A percentile compares a stretch with the other conserved stretches of the same genome.
Conservation (phyloP, 2,329 filamentous ascomycete species). For the Myriosclerotinia curreyana region DNA sequence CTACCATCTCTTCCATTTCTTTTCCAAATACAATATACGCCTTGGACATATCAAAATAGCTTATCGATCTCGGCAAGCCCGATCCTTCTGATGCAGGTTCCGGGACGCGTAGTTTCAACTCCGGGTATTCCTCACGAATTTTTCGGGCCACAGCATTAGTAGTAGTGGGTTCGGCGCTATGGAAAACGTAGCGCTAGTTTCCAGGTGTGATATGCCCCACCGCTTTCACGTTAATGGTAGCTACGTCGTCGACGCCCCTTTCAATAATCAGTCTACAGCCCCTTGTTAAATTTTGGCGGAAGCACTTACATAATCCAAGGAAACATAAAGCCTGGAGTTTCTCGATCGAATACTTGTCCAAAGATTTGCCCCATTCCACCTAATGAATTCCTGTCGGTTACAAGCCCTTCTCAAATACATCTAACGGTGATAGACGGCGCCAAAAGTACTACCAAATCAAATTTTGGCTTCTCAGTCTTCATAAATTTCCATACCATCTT, state of each 20-base stretch:
- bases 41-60: constrained; percentile 1
- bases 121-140: not conserved
- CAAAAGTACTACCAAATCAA: not conserved
- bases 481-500: not conserved
- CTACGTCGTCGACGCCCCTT: not conserved
- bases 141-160: not conserved
- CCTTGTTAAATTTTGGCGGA: not conserved
- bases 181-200: not conserved
- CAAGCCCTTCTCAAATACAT: not conserved
- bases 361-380: not conserved
- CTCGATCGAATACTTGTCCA: not conserved
- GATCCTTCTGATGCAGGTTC: not conserved
- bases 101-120: not conserved
- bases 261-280: not conserved
- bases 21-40: not conserved
- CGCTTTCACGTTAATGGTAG: not conserved
- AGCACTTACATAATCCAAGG: not conserved
- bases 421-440: constrained; percentile 1
- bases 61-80: not conserved
- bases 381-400: not conserved
- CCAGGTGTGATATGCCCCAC: not conserved
- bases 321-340: not conserved
- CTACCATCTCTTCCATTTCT: not conserved
- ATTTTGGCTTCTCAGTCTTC: constrained; percentile 1
- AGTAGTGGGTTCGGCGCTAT: not conserved